Base-by-base conservation (phyloP, 345 rosid species). In the Gossypium mustelinum region DNA sequence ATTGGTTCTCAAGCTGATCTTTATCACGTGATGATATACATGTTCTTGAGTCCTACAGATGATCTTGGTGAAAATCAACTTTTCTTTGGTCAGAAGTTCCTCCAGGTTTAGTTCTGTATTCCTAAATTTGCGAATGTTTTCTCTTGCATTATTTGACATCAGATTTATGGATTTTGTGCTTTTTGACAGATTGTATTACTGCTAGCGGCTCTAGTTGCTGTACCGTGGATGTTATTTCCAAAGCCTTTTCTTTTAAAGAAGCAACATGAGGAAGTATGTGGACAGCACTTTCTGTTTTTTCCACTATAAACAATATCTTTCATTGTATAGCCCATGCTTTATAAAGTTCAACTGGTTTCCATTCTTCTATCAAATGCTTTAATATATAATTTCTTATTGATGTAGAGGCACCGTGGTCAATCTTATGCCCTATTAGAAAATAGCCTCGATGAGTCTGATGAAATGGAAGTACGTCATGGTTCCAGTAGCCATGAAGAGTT, bases 181-280 rank as follows among this genome's bases (percentile, higher is more conserved):
- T 76, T 24, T 12, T 68, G 22, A 48, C 85, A 90, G 95, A 77
- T 85, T 73, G 70, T 85, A 43, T 76, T 88, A 68, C 85, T 88
- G 54, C 77, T 85, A 51, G 73, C 72, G 45, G 92, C 92, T 70
- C 81, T 88, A 62, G 83, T 86, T 75, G 76, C 94, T 27, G 87
- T 90, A 18, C 91, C 92, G 10, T 84, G 88, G 89, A 88, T 90
- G 91, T 82, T 83, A 76, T 81, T 90, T 78, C 94, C 92, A 39
- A 88, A 90, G 85, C 92, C 92, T 57, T 83, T 90, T 56, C 81
- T 88, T 65, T 75, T 90, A 83, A 87, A 85, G 86, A 86, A 77
- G 83, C 92, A 83, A 71, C 86, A 85, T 52, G 50, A 82, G 56
- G 85, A 86, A 81, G 90, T 88, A 82, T 50, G 85, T 67, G 64